phyloP scores from a whole-genome alignment of 2,329 filamentous ascomycete species.

The Rhytidhysteron rufulum region DNA sequence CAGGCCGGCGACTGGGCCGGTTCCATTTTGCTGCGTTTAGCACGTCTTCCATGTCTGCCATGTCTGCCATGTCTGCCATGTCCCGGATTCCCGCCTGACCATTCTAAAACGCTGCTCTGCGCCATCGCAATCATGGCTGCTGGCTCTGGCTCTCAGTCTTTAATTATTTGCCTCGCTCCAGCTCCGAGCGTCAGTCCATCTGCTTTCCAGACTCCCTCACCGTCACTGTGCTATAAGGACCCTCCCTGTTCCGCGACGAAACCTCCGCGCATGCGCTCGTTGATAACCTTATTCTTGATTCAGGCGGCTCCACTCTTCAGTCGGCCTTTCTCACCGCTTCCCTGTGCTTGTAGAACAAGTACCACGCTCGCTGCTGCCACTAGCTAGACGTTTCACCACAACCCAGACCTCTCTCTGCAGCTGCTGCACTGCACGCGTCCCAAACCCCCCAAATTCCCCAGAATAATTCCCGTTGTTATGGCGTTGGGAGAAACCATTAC shows the following conservation, averaged over 20 bases:
- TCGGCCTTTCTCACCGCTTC: too few relatives aligned
- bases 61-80: slow-evolving; percentile 3
- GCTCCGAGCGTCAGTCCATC: too few relatives aligned
- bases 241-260: background rate
- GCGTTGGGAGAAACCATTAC: slow-evolving; percentile 69
- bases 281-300: too few relatives aligned
- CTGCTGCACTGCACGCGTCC: too few relatives aligned
- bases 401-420: slow-evolving; percentile 15
- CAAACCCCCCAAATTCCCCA: slow-evolving; percentile 12
- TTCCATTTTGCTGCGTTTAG: too few relatives aligned
- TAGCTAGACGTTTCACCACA: slow-evolving; percentile 12
- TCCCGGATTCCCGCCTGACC: slow-evolving; percentile 14
- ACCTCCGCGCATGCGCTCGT: background rate
- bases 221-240: too few relatives aligned
- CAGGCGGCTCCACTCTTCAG: too few relatives aligned
- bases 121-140: slow-evolving; percentile 19
- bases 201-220: too few relatives aligned
- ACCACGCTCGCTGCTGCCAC: slow-evolving; percentile 3
- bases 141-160: slow-evolving; percentile 6
- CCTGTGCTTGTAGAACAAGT: slow-evolving; percentile 10
- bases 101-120: slow-evolving; percentile 11
- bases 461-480: slow-evolving; percentile 22
- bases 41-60: too few relatives aligned
- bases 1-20: slow-evolving; percentile 21
- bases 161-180: slow-evolving; percentile 10